Evolutionary conservation across 2,329 filamentous ascomycete genomes (phyloP), one percentile per base, ranked within the genome.

Genomic region (Colletotrichum chrysophilum): DNA sequence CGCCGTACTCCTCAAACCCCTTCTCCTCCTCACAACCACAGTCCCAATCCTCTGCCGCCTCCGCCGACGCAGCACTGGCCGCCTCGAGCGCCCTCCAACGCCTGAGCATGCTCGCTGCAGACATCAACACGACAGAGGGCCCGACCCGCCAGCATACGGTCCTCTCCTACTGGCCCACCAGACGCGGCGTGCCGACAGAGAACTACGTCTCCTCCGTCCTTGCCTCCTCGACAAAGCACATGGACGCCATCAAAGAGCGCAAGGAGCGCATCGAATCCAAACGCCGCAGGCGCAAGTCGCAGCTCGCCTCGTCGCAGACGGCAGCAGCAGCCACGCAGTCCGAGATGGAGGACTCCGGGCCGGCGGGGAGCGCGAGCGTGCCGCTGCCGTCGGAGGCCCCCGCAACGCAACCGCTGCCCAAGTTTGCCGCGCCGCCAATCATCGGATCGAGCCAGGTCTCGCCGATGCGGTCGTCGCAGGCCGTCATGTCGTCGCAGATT

Each of bases 121-220:
- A 72, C 28, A 72, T 68, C 32, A 52, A 55, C 62, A 67, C 24
- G n/a, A 30, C 56, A n/a, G 64, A 66, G 3, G 32, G 10, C 70
- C 34, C 64, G 9, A 34, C 52, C 16, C 75, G 68, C 7, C 78
- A 78, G 26, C 77, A 78, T 68, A 79, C 76, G 5, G 73, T 87
- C 2, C 78, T 88, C 2, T 80, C 83, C 7, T 82, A 82, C 75
- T 88, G 86, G 86, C 86, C 86, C 2, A 79, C 80, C 3, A 81
- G 85, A 62, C 83, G 83, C 9, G 86, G 85, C 21, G 78, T 83
- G 4, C 79, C 81, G 21, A 82, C 81, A 3, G 79, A 80, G 7
- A 79, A 80, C 55, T 88, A 88, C 70, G 74, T 85, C 4, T 87
- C 86, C 18, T 86, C 84, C 52, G 81, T 87, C 24, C 81, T 82